phyloP scores from a whole-genome alignment of 2,329 filamentous ascomycete genomes.

The Cladophialophora chaetospira region DNA sequence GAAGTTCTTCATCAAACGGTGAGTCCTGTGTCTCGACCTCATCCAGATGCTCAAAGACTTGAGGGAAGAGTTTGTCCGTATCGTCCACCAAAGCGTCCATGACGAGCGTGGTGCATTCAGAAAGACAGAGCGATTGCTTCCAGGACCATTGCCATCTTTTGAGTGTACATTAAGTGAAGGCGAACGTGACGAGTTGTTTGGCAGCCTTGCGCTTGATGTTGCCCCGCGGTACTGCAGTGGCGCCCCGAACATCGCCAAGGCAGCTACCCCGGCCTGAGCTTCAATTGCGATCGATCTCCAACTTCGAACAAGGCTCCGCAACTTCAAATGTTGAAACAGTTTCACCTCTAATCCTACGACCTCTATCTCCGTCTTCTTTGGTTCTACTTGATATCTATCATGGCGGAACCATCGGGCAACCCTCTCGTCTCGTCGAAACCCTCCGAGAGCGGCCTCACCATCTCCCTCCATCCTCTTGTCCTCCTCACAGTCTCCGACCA shows the following conservation, averaged over 20 bases:
- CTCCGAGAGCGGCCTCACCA: constrained; percentile 73
- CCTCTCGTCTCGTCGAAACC: constrained; percentile 67
- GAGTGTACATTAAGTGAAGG: neutral
- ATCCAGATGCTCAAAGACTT: constrained; percentile 31
- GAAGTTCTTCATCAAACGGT: constrained; percentile 29
- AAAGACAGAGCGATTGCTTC: neutral
- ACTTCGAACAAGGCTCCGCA: constrained; percentile 5
- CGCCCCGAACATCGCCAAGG: too few relatives aligned
- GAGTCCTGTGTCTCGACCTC: constrained; percentile 21
- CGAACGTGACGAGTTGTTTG: constrained; percentile 9
- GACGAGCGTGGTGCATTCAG: neutral
- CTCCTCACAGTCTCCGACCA: constrained; percentile 97
- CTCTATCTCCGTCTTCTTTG: neutral
- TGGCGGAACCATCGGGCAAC: constrained; percentile 53
- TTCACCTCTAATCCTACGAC: neutral
- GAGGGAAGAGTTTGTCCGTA: constrained; percentile 24
- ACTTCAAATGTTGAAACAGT: neutral
- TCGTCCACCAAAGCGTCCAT: constrained; percentile 32
- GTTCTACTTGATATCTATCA: constrained; percentile 34
- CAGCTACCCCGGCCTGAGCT: too few relatives aligned
- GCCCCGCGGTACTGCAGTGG: neutral
- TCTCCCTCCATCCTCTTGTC: constrained; percentile 88
- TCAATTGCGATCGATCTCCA: too few relatives aligned
- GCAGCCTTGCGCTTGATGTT: neutral
- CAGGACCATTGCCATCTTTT: neutral